phyloP scores from a whole-genome alignment of 2,329 filamentous ascomycete species.

The Alternaria brassicicola region DNA sequence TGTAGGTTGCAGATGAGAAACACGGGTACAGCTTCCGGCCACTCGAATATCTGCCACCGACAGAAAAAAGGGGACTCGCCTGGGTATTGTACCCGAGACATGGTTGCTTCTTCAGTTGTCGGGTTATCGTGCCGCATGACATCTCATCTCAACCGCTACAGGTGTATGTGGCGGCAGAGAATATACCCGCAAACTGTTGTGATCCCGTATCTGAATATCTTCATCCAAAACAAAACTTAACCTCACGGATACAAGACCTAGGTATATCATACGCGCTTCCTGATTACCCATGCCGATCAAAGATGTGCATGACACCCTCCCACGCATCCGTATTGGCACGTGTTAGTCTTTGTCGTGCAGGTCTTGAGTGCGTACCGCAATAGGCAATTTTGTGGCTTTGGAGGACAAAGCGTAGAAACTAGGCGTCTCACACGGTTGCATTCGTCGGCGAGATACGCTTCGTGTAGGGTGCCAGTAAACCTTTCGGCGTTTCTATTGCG shows the following conservation, averaged over 20 bases:
- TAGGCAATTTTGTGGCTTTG: neutral
- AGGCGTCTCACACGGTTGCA: constrained; percentile 9
- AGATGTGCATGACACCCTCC: neutral
- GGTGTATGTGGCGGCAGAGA: neutral
- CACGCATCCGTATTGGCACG: neutral
- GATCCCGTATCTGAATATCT: neutral
- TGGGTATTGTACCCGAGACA: neutral
- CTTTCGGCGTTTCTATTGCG: neutral
- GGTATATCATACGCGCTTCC: neutral
- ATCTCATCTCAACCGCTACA: neutral
- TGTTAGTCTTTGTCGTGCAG: neutral
- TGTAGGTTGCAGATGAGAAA: constrained; percentile 14
- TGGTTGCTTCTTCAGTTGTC: neutral
- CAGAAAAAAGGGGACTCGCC: neutral
- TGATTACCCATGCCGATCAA: neutral
- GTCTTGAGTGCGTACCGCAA: neutral
- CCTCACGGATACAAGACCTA: neutral
- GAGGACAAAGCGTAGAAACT: neutral
- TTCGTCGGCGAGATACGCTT: neutral
- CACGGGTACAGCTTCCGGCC: constrained; percentile 16
- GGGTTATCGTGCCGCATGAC: neutral
- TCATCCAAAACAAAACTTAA: neutral
- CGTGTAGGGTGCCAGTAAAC: neutral
- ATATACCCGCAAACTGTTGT: neutral
- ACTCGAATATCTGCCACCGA: neutral